These are phyloP conservation scores for Russula emetica DNA, from an alignment of 768 basidiomycete species.

Conservation along the genomic window DNA sequence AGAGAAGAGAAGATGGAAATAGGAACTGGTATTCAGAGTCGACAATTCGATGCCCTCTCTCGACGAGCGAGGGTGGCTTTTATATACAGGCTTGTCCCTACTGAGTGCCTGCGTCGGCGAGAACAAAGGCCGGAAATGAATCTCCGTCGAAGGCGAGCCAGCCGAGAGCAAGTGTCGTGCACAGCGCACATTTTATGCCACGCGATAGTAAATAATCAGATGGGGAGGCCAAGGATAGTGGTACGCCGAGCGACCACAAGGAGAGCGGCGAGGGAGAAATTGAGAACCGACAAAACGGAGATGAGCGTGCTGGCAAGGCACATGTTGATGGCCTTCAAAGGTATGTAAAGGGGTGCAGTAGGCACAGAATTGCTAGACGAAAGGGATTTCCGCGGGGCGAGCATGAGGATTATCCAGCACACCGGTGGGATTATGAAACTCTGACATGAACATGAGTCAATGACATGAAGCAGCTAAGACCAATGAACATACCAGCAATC, in stretches of 20 bases:
- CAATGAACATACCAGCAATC: conserved; percentile 39
- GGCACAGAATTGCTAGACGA: conserved; percentile 26
- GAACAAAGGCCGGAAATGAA: no score
- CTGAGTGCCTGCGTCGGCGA: no score
- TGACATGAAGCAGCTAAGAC: not conserved
- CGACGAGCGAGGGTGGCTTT: no score
- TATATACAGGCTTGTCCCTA: no score
- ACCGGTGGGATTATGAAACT: conserved; percentile 1
- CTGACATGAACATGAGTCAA: conserved; percentile 5
- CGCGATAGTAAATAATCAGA: conserved; percentile 30
- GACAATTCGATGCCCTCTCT: no score
- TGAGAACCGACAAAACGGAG: conserved; percentile 81
- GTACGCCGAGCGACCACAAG: conserved; percentile 64
- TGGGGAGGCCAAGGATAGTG: conserved; percentile 49
- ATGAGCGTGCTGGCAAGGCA: conserved; percentile 84
- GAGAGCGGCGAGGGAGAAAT: conserved; percentile 82
- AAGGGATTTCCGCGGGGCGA: conserved; percentile 34
- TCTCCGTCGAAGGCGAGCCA: conserved; percentile 54
- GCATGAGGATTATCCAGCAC: conserved; percentile 28
- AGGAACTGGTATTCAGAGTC: no score
- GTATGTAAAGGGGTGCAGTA: conserved; percentile 40
- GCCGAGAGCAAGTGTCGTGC: conserved; percentile 49
- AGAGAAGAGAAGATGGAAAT: no score
- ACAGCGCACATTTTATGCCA: conserved; percentile 38
- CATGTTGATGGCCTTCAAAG: conserved; percentile 71